These are phyloP conservation scores for Pythium phragmiticola DNA, from an alignment of 352 stramenopile genomes.

Conservation along the genomic window DNA sequence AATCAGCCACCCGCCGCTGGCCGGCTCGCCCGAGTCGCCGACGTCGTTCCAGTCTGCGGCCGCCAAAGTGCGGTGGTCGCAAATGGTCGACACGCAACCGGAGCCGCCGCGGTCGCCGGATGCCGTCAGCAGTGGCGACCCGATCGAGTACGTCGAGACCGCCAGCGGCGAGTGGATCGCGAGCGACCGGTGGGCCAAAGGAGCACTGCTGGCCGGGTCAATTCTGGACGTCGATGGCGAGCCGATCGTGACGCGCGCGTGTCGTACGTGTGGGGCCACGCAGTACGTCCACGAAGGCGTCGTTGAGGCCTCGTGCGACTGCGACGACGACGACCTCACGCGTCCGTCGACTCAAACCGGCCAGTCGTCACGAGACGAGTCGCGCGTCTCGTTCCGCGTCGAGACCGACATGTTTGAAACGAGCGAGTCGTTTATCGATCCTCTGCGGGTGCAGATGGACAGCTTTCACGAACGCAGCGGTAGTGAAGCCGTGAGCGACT, in stretches of 20 bases:
- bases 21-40: background rate
- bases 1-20: background rate
- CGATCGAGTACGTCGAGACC: slow-evolving; percentile 58
- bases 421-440: slow-evolving; percentile 11
- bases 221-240: slow-evolving; percentile 20
- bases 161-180: slow-evolving; percentile 66
- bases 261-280: slow-evolving; percentile 43
- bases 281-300: slow-evolving; percentile 42
- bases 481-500: background rate
- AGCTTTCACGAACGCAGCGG: background rate
- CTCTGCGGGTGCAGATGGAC: background rate
- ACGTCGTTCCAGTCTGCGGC: background rate
- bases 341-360: slow-evolving; percentile 17
- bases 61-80: slow-evolving; percentile 9
- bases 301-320: slow-evolving; percentile 48
- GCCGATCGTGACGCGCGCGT: slow-evolving; percentile 33
- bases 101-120: slow-evolving; percentile 15
- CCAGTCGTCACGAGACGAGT: slow-evolving; percentile 20
- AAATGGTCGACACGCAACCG: slow-evolving; percentile 11
- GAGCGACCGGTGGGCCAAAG: slow-evolving; percentile 32
- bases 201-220: slow-evolving; percentile 4
- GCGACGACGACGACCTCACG: slow-evolving; percentile 27
- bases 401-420: slow-evolving; percentile 11
- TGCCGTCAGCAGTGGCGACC: slow-evolving; percentile 36
- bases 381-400: slow-evolving; percentile 21